Evolutionary conservation across 2,329 filamentous ascomycete species (phyloP), one percentile per base, ranked within the genome.

Genomic region (Ceratocystiopsis sp.): DNA sequence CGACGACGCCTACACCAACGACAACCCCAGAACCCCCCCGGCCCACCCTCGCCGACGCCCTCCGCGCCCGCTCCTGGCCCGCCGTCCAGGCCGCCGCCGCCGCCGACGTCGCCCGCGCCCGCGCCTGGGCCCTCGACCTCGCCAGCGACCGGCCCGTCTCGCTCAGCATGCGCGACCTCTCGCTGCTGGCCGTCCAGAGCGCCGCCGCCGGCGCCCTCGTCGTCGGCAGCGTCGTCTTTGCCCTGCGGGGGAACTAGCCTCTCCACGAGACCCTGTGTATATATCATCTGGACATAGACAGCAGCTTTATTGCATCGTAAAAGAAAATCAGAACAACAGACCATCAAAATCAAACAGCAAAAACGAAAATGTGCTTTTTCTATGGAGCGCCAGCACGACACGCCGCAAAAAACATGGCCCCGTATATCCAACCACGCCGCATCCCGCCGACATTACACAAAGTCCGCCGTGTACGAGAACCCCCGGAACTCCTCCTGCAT

Each of bases 401-500:
- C 19, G 19, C 4, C 19, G 19, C 19, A 21, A 21, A 21, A 21
- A 4, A 21, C 7, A 4, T 21, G 4, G 19, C 19, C 19, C 19
- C 19, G 19, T 6, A 29, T 29, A 29, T 29, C 25, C 25, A 29
- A 29, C 25, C 6, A 37, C 14, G n/a, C n/a, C n/a, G n/a, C n/a
- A n/a, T n/a, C n/a, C n/a, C n/a, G n/a, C n/a, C n/a, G n/a, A n/a
- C n/a, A n/a, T 59, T 67, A 87, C 48, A 81, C 80, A 64, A 93
- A 93, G 61, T 94, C 86, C 47, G 84, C 84, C 42, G 84, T 91
- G 64, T 98, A 98, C 21, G 89, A 96, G 68, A 98, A 98, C 51
- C 91, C 91, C 46, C 91, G 78, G 80, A 98, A 98, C 61, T 98
- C 87, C 67, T 98, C 91, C 66, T 98, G 91, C 87, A 96, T 96